A percentile compares a stretch with the other conserved stretches of the same genome.
These are phyloP conservation scores for Alternaria triticimaculans DNA, from an alignment of 2,329 filamentous ascomycete genomes.

Conservation along the genomic window DNA sequence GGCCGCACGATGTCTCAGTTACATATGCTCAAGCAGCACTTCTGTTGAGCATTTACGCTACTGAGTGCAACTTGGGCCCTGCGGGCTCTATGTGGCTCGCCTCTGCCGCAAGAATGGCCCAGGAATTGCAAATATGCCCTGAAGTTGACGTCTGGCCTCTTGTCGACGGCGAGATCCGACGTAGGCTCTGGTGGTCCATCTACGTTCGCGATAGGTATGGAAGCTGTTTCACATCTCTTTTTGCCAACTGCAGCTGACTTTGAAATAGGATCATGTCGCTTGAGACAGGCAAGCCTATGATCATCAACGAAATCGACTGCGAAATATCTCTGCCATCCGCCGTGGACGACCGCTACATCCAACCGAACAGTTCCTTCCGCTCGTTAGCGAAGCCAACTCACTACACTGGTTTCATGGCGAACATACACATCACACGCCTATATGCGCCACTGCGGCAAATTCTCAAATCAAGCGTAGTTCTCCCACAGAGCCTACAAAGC, in stretches of 20 bases:
- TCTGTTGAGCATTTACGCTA: conserved; percentile 78
- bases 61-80: conserved; percentile 85
- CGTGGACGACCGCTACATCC: conserved; percentile 80
- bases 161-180: conserved; percentile 83
- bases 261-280: conserved; percentile 71
- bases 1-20: conserved; percentile 77
- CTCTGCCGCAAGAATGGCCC: conserved; percentile 77
- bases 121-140: conserved; percentile 81
- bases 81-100: conserved; percentile 88
- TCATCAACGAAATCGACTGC: conserved; percentile 89
- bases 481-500: conserved; percentile 70
- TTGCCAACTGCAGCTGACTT: conserved; percentile 27
- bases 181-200: conserved; percentile 91
- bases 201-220: conserved; percentile 84
- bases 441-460: conserved; percentile 76
- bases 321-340: conserved; percentile 80
- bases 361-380: conserved; percentile 56
- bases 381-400: conserved; percentile 54
- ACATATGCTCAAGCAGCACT: conserved; percentile 77
- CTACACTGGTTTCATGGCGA: conserved; percentile 73
- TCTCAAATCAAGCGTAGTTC: conserved; percentile 68
- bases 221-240: neutral
- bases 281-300: conserved; percentile 78
- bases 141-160: conserved; percentile 76
- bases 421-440: conserved; percentile 81